Evolutionary conservation across 2,329 filamentous ascomycete genomes (phyloP), one percentile per base, ranked within the genome.

Genomic region (Diaporthe citrichinensis): DNA sequence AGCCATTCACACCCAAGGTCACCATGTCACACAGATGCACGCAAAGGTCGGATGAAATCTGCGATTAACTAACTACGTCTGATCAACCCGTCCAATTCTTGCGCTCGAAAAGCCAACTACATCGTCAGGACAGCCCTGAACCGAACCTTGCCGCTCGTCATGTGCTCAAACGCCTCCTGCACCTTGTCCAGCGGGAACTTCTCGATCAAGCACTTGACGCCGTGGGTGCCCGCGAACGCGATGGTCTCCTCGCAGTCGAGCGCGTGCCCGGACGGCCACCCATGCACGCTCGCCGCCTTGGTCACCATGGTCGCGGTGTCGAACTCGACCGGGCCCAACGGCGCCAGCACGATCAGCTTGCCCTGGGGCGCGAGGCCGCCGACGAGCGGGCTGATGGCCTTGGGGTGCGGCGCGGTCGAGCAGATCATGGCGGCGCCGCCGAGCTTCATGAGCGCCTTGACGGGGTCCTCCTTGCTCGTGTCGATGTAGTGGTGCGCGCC

Each of bases 161-260:
- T 77, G 4, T 68, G 53, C 17, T 73, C 75, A 36, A 88, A 81
- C 0, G 87, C 87, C 76, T 86, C 81, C 36, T 84, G 81, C 0
- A 83, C 85, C 0, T 81, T 87, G 76, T 94, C 84, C 20, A 73
- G 44, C 0, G 90, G 87, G 80, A 90, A 94, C 78, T 86, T 90
- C 85, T 94, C 89, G 39, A 92, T 84, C 81, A 94, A 86, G 62
- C 92, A 93, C 82, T 90, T 89, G 78, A 94, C 88, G 5, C 86
- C 86, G 78, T 94, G 91, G 20, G 86, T 84, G 71, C 87, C 85
- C 0, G 92, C 89, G 80, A 94, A 94, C 2, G 86, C 87, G 71
- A 94, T 88, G 77, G 93, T 92, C 79, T 93, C 90, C 79, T 91
- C 89, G 73, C 88, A 87, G 74, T 93, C 89, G 67, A 91, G 85